Evolutionary conservation across 2,329 filamentous ascomycete genomes (phyloP), one percentile per base, ranked within the genome.

Genomic region (Xylaria sp.): DNA sequence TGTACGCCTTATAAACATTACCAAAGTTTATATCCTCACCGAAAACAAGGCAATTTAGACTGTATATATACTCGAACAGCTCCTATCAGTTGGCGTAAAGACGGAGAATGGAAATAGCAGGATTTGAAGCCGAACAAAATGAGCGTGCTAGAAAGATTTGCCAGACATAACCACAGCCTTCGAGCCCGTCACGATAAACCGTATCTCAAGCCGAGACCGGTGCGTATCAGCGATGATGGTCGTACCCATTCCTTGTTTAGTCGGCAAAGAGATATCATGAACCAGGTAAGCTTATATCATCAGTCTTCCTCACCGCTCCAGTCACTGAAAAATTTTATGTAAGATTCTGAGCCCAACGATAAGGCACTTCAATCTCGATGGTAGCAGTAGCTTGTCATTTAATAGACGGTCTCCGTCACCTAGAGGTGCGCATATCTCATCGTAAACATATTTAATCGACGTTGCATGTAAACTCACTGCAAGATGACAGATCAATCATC

Each of bases 321-420:
- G 13, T 10, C 16, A 63, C 53, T 68, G 65, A 51, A 27, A 62
- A 55, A 13, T 8, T 37, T 25, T 25, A 8, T 59, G 23, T n/a
- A 57, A 79, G 77, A 67, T 77, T 10, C 51, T 78, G 40, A 78
- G 74, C 42, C 77, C 76, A 18, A 77, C 74, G 4, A 74, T 76
- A 65, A 73, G 59, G 35, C 72, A 77, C 58, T 78, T 78, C 54
- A 73, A 70, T 51, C 68, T 78, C 12, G 77, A 79, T 58, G 76
- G 77, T 21, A 55, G 60, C 8, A 66, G 64, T 42, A 50, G 60
- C 48, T 16, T 71, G 27, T 64, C 72, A 5, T 76, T 75, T 60
- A 69, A 64, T 51, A 71, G 70, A 67, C 72, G 64, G 54, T 67
- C 73, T 13, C 66, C 73, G 23, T 72, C 72, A 40, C 67, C 70